Percentiles rank a stretch among this genome's conserved stretches.
Evolutionary conservation across 1,284 basidiomycete genomes (phyloP).

Genomic region (Meira miltonrushii): DNA sequence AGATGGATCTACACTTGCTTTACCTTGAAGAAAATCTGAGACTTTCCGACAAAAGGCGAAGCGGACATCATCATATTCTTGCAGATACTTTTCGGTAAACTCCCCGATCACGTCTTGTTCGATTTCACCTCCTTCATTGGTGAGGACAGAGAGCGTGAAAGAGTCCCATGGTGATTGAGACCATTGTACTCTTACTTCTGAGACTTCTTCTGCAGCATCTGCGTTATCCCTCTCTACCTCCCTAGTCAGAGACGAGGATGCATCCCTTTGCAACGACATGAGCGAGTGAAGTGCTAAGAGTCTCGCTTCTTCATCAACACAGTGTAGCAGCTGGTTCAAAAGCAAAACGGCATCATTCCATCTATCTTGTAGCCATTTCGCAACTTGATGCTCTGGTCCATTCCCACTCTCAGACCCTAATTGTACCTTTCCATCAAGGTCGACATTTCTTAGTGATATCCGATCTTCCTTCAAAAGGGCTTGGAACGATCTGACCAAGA

Average conservation of each 20-base stretch:
- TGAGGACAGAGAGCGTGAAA: conserved; percentile 19
- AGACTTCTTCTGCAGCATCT: background rate
- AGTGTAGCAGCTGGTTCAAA: conserved; percentile 28
- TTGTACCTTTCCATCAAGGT: conserved; percentile 20
- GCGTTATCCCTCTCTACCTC: background rate
- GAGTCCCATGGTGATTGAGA: conserved; percentile 23
- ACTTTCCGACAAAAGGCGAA: conserved; percentile 88
- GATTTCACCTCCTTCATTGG: conserved; percentile 10
- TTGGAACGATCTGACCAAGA: conserved; percentile 24
- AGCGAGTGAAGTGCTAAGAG: conserved; percentile 23
- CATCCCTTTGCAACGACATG: conserved; percentile 24
- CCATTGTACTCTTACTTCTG: conserved; percentile 18
- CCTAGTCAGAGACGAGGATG: conserved; percentile 19
- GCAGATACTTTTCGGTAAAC: conserved; percentile 36
- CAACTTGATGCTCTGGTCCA: conserved; percentile 27
- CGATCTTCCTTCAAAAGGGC: conserved; percentile 26
- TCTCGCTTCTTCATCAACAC: conserved; percentile 22
- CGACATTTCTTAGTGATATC: conserved; percentile 23
- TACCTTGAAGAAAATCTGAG: conserved; percentile 42
- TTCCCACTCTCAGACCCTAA: conserved; percentile 7
- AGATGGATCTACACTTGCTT: too few species aligned
- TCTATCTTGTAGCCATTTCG: conserved; percentile 38
- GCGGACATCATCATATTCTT: conserved; percentile 66
- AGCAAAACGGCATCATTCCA: conserved; percentile 40
- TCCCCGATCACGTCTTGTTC: conserved; percentile 31